Evolutionary conservation across 2,329 filamentous ascomycete species (phyloP).

Genomic region (Cordyceps tenuipes): DNA sequence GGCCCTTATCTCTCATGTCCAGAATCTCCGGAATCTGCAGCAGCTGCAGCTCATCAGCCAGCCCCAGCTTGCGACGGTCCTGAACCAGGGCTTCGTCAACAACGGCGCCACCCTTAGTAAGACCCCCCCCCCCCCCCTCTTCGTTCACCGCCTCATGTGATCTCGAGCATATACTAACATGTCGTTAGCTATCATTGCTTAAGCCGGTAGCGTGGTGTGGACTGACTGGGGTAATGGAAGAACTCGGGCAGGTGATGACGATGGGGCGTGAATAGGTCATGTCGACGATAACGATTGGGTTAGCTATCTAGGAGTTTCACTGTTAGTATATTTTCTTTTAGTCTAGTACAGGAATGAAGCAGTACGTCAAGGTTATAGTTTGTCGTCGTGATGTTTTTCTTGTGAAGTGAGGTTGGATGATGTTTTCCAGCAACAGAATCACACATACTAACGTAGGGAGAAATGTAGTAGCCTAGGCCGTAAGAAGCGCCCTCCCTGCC

Average conservation of each 20-base stretch:
- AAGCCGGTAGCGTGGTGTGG: background rate
- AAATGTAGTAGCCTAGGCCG: too few relatives aligned
- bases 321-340: background rate
- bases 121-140: background rate
- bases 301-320: background rate
- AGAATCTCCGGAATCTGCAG: conserved; percentile 20
- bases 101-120: conserved; percentile 16
- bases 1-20: conserved; percentile 19
- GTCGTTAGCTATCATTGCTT: background rate
- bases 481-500: too few relatives aligned
- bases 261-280: background rate
- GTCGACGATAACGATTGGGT: background rate
- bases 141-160: background rate
- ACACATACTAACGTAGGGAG: too few relatives aligned
- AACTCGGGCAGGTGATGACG: too few relatives aligned
- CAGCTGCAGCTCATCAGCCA: conserved; percentile 18
- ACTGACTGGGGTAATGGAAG: background rate
- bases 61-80: conserved; percentile 17
- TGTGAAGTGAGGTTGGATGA: too few relatives aligned
- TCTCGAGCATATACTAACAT: background rate
- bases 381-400: background rate
- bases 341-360: background rate
- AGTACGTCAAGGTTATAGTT: background rate
- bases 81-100: conserved; percentile 18
- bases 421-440: background rate